Evolutionary conservation across 306 rosid species (phyloP), one percentile per base, ranked within the genome.

Genomic region (Mimosa pudica): DNA sequence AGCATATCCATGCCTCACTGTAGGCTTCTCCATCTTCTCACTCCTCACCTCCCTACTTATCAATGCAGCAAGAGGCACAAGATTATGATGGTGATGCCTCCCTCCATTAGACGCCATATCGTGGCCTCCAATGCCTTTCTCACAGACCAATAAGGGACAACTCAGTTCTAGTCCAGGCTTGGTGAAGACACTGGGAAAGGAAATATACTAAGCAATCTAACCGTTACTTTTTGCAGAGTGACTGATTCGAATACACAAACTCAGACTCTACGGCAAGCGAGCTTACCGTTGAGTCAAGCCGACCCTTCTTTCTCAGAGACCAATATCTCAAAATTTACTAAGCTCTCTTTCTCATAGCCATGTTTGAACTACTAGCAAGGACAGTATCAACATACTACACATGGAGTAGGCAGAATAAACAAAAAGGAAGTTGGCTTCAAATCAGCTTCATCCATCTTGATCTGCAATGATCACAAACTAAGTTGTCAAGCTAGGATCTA

Each of bases 11-110:
- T 75, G 81, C 76, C 91, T 90, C 65, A 95, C 82, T 45, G 87
- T 91, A 7, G 98, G 98, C 79, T 91, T 95, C 84, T 89, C 98
- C 97, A 91, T 87, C 90, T 83, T 95, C 92, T 92, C 98, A 76
- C 69, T 91, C 92, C 83, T 92, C 85, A 89, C 86, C 86, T 95
- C 98, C 80, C 91, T 88, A 79, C 93, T 89, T 45, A 90, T 89
- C 86, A 94, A 85, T 20, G 94, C 94, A 86, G 97, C 97, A 82
- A 94, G 97, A 83, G 97, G 98, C 80, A 92, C 95, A 74, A 92
- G 89, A 75, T 88, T 85, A 75, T 88, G 93, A 70, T 82, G 94
- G 49, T 49, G 87, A 41, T 85, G 89, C 84, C 91, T 88, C 85
- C 94, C 92, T 85, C 89, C 93, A n/a, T 89, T 77, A 18, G 90